Conservation (phyloP, 1,284 basidiomycete species). For the Cerrena zonata region DNA sequence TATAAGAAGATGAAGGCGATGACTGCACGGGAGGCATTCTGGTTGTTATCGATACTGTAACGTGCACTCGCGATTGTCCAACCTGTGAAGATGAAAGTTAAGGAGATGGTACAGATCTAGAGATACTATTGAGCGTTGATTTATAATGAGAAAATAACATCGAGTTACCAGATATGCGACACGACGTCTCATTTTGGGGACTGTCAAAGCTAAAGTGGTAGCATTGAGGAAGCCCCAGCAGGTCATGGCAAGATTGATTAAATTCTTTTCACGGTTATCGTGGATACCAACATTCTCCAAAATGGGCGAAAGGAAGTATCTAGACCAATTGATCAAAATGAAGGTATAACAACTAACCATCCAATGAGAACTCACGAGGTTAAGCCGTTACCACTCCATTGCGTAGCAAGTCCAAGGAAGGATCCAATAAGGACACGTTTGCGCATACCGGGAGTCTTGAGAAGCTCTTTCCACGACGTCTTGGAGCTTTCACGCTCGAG, state of each 20-base stretch:
- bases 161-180: constrained; percentile 41
- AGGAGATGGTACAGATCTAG: constrained; percentile 41
- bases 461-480: constrained; percentile 41
- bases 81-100: constrained; percentile 44
- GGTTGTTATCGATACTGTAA: constrained; percentile 37
- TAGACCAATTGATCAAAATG: constrained; percentile 19
- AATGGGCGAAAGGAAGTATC: constrained; percentile 71
- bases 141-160: background rate
- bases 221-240: constrained; percentile 53
- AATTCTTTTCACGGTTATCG: constrained; percentile 45
- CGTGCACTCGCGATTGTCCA: constrained; percentile 50
- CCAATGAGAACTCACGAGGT: constrained; percentile 42
- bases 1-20: constrained; percentile 64
- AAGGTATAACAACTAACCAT: background rate
- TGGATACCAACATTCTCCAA: constrained; percentile 69
- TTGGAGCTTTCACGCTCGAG: constrained; percentile 38
- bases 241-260: constrained; percentile 50
- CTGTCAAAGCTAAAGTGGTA: constrained; percentile 42
- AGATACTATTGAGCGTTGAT: background rate
- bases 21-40: constrained; percentile 43
- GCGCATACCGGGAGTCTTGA: constrained; percentile 47
- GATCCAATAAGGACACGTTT: constrained; percentile 48
- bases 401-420: constrained; percentile 54
- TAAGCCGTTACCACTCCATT: constrained; percentile 65
- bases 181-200: constrained; percentile 44